Evolutionary conservation across 148 eudicot species (phyloP), one percentile per base, ranked within the genome.

Genomic region (Heliosperma pusillum): DNA sequence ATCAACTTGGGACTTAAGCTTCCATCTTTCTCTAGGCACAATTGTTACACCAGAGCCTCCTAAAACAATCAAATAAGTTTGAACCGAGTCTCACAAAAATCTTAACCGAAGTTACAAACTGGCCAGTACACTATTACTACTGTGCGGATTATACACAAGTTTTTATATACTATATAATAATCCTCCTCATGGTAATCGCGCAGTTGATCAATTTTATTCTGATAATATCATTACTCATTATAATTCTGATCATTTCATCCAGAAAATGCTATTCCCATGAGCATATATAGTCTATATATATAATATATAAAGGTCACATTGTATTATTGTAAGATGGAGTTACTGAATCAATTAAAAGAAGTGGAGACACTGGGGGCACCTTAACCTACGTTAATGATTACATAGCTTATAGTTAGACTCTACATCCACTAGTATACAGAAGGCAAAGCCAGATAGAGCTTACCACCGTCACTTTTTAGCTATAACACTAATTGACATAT

Each of bases 1-100:
- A 65, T 78, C 80, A 63, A 87, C 76, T 74, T 86, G 85, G 80
- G 97, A 86, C 80, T 88, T 87, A 22, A 89, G 89, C 77, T 85
- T 84, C 96, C 89, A 88, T 85, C 81, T 86, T 63, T 80, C 82
- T 69, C 71, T 69, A 72, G 82, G 83, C 19, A 74, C 72, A 68
- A 74, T 52, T 53, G 79, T 72, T 44, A 36, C 76, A 56, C 73
- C 76, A 59, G 62, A 60, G 76, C 72, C 86, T 79, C 76, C 90
- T 87, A 78, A 78, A 68, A 78, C 7, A 67, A 56, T 21, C 40
- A 58, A 33, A 25, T 26, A 59, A 45, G 72, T 56, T 10, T 33
- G 52, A 33, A 66, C 10, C 36, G 24, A 63, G 17, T 11, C 72
- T 50, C 13, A 45, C 1, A 52, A 12, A 45, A 26, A 25, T 29